Evolutionary conservation across 192 early-diverging fungal species (phyloP).

Genomic region (Spizellomyces sp.): DNA sequence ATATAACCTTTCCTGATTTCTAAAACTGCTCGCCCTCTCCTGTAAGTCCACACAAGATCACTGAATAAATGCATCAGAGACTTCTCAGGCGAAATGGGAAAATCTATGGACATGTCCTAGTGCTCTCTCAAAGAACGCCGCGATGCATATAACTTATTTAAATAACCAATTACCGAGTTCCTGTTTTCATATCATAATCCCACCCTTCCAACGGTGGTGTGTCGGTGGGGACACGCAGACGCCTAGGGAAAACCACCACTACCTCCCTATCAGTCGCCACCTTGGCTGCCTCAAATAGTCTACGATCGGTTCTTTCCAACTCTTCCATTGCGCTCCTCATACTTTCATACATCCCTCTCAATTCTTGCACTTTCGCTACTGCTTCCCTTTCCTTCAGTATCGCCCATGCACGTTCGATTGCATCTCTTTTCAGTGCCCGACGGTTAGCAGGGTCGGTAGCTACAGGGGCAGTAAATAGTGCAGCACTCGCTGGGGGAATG

Average conservation of each 20-base stretch:
- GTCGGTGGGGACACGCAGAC: slow-evolving; percentile 49
- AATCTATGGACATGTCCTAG: too few species aligned
- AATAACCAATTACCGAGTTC: not conserved
- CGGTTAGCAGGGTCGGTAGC: not conserved
- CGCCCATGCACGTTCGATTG: slow-evolving; percentile 46
- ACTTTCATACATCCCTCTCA: slow-evolving; percentile 40
- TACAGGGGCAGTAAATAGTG: not conserved
- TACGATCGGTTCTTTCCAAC: slow-evolving; percentile 42
- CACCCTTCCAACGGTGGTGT: slow-evolving; percentile 49
- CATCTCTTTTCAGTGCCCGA: slow-evolving; percentile 17
- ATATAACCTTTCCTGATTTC: too few species aligned
- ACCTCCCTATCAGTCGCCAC: slow-evolving; percentile 16
- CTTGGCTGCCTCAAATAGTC: slow-evolving; percentile 50
- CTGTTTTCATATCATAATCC: slow-evolving; percentile 43
- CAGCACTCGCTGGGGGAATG: not conserved
- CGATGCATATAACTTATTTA: too few species aligned
- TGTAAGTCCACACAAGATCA: too few species aligned
- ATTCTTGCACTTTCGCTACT: slow-evolving; percentile 25
- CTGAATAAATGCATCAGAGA: too few species aligned
- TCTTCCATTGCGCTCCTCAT: slow-evolving; percentile 54
- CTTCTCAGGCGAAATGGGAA: too few species aligned
- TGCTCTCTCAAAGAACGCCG: too few species aligned
- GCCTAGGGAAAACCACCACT: slow-evolving; percentile 41
- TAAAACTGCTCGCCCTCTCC: too few species aligned
- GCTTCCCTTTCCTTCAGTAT: slow-evolving; percentile 42